Percentiles rank a stretch among this genome's conserved stretches.
These are phyloP conservation scores for Trametes coccinea DNA, from an alignment of 768 basidiomycete species.

Conservation along the genomic window DNA sequence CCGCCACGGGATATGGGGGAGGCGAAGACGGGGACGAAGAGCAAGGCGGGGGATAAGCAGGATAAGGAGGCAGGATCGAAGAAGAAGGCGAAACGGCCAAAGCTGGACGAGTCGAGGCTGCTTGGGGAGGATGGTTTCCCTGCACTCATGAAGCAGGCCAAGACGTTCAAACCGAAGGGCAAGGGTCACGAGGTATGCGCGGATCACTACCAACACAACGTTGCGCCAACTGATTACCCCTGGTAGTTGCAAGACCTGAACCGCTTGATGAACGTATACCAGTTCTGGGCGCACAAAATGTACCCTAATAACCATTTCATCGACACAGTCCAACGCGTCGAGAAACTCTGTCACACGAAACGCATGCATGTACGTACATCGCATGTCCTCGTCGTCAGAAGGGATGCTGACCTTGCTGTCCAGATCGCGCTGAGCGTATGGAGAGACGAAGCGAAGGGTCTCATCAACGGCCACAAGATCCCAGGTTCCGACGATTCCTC, in stretches of 20 bases:
- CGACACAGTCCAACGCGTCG: slow-evolving; percentile 83
- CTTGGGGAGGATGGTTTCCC: slow-evolving; percentile 79
- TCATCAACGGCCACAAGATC: slow-evolving; percentile 37
- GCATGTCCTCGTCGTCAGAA: not conserved
- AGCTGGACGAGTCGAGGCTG: slow-evolving; percentile 76
- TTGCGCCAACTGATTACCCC: not conserved
- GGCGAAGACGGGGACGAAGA: slow-evolving; percentile 29
- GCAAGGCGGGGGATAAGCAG: slow-evolving; percentile 41
- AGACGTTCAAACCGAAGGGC: slow-evolving; percentile 78
- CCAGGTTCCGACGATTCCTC: slow-evolving; percentile 33
- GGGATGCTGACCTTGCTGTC: not conserved
- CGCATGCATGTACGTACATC: slow-evolving; percentile 72
- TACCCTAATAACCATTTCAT: slow-evolving; percentile 87
- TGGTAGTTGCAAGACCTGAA: slow-evolving; percentile 76
- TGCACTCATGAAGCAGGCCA: slow-evolving; percentile 70
- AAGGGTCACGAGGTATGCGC: slow-evolving; percentile 86
- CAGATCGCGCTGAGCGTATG: slow-evolving; percentile 76
- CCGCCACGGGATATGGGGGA: slow-evolving; percentile 40
- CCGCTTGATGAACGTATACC: slow-evolving; percentile 79
- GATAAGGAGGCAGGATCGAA: slow-evolving; percentile 33
- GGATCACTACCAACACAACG: not conserved
- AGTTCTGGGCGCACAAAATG: slow-evolving; percentile 93
- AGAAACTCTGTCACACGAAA: slow-evolving; percentile 84
- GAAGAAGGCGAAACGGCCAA: slow-evolving; percentile 51
- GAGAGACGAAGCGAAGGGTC: slow-evolving; percentile 64